phyloP scores from a whole-genome alignment of 2,329 filamentous ascomycete species.

The Apiospora saccharicola region DNA sequence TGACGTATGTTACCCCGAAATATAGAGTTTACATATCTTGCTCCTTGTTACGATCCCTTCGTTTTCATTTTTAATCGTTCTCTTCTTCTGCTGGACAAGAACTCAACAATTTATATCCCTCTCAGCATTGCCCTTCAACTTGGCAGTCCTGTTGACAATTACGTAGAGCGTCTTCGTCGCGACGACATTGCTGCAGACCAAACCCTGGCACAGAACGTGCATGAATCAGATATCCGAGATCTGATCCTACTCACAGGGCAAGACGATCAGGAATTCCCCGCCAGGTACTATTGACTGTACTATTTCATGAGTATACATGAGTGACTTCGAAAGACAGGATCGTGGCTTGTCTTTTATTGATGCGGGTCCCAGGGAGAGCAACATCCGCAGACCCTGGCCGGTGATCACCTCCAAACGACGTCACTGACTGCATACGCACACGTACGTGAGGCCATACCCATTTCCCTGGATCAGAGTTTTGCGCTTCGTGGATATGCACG shows the following conservation, averaged over 20 bases:
- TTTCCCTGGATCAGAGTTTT: constrained; percentile 1
- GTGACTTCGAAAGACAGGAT: background rate
- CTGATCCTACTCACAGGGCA: background rate
- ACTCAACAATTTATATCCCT: background rate
- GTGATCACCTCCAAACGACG: constrained; percentile 1
- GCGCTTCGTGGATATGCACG: background rate
- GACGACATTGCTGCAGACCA: background rate
- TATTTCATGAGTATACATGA: background rate
- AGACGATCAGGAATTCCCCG: background rate
- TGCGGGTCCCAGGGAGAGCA: background rate
- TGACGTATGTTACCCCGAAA: background rate
- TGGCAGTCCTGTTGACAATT: background rate
- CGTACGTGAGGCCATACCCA: background rate
- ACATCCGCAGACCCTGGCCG: background rate
- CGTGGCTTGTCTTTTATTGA: background rate
- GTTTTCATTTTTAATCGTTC: background rate
- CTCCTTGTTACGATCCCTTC: background rate
- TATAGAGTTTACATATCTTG: background rate
- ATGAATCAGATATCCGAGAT: constrained; percentile 10
- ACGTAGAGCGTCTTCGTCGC: background rate
- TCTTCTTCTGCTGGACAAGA: background rate
- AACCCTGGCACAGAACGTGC: background rate
- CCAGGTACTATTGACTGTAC: background rate
- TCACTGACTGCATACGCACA: constrained; percentile 15
- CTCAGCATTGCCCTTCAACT: background rate